Base-by-base conservation (phyloP, 441 rosid species). In the Gossypium trilobum region DNA sequence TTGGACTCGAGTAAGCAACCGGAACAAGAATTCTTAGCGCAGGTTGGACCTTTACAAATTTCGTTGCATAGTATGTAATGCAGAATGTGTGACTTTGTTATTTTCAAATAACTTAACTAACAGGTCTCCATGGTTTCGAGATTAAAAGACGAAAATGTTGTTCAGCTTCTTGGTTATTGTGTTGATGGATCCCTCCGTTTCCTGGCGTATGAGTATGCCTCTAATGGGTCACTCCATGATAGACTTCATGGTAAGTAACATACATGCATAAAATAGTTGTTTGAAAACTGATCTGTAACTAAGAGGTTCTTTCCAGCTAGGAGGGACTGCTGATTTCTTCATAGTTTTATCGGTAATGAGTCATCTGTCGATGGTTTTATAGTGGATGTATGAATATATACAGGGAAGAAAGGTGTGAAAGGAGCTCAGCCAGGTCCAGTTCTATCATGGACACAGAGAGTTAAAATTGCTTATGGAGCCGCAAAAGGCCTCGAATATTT, bases 1-100 rank as follows among this genome's bases (percentile, higher is more conserved):
- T 74, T 85, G 70, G 91, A 87, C 80, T 84, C 87, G 39, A 86
- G 87, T 72, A 86, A 81, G 82, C 91, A 86, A 77, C 89, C 90
- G 0, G 86, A 82, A 68, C 84, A 79, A 78, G 89, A 87, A 62
- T 78, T 86, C 64, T 85, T 76, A 25, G 82, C 87, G 5, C 87
- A 87, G 89, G 93, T 87, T 74, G 13, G 71, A 29, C 70, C 60
- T 55, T 55, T 25, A 14, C 44, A 75, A 69, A 39, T 50, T 71
- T 20, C 14, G 20, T 62, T 0, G 6, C 57, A 55, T 5, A n/a
- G 5, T 31, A 2, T 54, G 31, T 19, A 36, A 44, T 52, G 14
- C 51, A 17, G 4, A 52, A n/a, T 16, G 54, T 51, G 64, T n/a
- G 20, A 59, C 57, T 72, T 48, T 5, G 10, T 51, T 50, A 48